phyloP scores from a whole-genome alignment of 129 eudicot species.

The Calendula officinalis region DNA sequence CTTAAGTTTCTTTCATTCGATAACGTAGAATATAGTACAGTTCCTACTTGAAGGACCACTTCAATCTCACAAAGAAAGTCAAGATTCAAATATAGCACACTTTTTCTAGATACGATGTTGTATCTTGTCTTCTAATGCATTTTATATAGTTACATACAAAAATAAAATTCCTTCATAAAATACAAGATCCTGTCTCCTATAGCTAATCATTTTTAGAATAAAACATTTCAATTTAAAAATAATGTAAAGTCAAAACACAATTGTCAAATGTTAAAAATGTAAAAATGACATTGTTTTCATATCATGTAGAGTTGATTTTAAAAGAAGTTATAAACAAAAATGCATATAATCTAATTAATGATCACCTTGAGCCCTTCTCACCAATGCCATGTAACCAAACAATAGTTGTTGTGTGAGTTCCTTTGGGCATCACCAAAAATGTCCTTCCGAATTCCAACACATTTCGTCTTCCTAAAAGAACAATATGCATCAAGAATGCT shows the following conservation, averaged over 20 bases:
- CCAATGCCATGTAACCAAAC: slow-evolving; percentile 89
- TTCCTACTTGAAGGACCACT: slow-evolving; percentile 18
- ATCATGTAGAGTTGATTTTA: background rate
- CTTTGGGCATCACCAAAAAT: slow-evolving; percentile 81
- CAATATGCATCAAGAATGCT: background rate
- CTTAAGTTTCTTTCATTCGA: slow-evolving; percentile 1
- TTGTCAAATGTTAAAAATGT: background rate
- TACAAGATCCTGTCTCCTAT: too few species aligned
- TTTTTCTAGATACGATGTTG: slow-evolving; percentile 4
- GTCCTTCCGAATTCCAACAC: slow-evolving; percentile 69
- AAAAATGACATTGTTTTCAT: background rate
- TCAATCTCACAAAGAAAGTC: slow-evolving; percentile 19
- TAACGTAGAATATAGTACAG: background rate
- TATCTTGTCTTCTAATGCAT: slow-evolving; percentile 1
- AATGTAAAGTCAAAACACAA: slow-evolving; percentile 13
- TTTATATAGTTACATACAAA: background rate
- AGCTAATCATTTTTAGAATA: too few species aligned
- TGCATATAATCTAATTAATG: slow-evolving; percentile 14
- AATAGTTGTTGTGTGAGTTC: slow-evolving; percentile 65
- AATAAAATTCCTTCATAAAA: background rate
- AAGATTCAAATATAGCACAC: slow-evolving; percentile 20
- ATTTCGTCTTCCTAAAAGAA: slow-evolving; percentile 46
- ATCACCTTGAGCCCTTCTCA: slow-evolving; percentile 70
- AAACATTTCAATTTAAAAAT: background rate
- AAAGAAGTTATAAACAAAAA: background rate